Percentiles rank a stretch among this genome's conserved stretches.
phyloP scores from a whole-genome alignment of 2,329 filamentous ascomycete genomes.

The Teratosphaeria pseudoeucalypti region DNA sequence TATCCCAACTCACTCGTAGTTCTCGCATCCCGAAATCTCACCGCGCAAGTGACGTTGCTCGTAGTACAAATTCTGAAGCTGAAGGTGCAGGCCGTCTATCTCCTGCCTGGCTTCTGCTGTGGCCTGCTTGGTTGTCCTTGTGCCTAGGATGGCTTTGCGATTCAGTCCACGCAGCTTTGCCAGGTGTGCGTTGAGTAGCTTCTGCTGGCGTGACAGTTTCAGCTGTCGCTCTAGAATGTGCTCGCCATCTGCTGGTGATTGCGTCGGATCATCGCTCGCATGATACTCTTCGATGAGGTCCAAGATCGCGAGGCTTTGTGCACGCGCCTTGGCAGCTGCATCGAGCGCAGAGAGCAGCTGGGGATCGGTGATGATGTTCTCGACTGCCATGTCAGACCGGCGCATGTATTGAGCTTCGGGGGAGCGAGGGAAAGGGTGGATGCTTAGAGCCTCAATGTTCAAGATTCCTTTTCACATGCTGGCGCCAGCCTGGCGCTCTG shows the following conservation, averaged over 20 bases:
- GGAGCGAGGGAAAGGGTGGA: too few species aligned
- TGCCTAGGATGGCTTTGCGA: slow-evolving; percentile 67
- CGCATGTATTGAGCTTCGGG: background rate
- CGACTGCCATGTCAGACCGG: slow-evolving; percentile 8
- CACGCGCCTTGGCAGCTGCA: slow-evolving; percentile 61
- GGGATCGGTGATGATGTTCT: slow-evolving; percentile 46
- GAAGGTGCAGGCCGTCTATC: slow-evolving; percentile 81
- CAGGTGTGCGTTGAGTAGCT: slow-evolving; percentile 66
- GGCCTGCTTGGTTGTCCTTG: slow-evolving; percentile 73
- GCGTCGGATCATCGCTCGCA: background rate
- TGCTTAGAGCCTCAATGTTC: background rate
- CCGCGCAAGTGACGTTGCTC: slow-evolving; percentile 84
- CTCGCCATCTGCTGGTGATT: slow-evolving; percentile 29
- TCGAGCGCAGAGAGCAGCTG: slow-evolving; percentile 58
- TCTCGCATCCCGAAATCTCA: slow-evolving; percentile 83
- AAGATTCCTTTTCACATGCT: background rate
- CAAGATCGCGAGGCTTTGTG: slow-evolving; percentile 54
- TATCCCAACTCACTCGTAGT: slow-evolving; percentile 57
- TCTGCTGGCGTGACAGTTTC: slow-evolving; percentile 64
- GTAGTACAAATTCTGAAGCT: slow-evolving; percentile 92
- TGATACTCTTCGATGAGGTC: slow-evolving; percentile 41
- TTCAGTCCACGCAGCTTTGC: slow-evolving; percentile 74
- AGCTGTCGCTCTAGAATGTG: slow-evolving; percentile 41
- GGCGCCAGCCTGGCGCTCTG: too few species aligned
- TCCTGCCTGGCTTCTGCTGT: slow-evolving; percentile 83